Conservation (phyloP, 306 rosid species). For the Sechiopsis laciniata region DNA sequence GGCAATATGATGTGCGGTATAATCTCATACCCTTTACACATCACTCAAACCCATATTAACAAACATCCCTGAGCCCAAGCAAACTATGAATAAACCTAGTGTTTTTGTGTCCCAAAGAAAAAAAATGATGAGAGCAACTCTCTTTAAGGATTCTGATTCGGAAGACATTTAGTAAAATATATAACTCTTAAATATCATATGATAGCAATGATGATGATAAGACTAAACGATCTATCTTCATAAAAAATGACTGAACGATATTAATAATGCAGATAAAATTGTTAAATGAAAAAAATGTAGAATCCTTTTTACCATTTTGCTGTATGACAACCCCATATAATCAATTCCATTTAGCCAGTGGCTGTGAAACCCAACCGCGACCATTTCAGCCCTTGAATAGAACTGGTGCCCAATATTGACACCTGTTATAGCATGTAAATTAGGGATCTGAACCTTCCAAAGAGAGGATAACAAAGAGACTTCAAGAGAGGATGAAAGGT, state of each 20-base stretch:
- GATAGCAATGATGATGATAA: neutral
- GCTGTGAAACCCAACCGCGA: constrained; percentile 81
- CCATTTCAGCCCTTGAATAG: constrained; percentile 98
- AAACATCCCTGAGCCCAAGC: neutral
- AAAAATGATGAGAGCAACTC: constrained; percentile 6
- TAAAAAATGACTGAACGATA: neutral
- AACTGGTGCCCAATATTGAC: constrained; percentile 85
- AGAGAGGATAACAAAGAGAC: too few relatives aligned
- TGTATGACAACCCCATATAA: constrained; percentile 58
- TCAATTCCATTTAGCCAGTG: constrained; percentile 98
- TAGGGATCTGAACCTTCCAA: neutral
- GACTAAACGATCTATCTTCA: neutral
- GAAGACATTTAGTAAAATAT: neutral
- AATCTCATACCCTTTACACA: neutral
- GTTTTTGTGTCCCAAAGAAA: neutral
- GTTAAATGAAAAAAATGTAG: neutral
- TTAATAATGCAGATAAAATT: neutral
- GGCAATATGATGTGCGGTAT: neutral
- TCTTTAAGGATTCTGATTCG: neutral
- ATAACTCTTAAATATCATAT: neutral
- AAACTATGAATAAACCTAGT: neutral
- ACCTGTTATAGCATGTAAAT: constrained; percentile 35
- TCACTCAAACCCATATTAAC: neutral
- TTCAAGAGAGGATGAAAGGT: too few relatives aligned
- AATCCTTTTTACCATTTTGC: constrained; percentile 51